Evolutionary conservation across 192 early-diverging fungal genomes (phyloP), one percentile per base, ranked within the genome.

Genomic region (Backusella liffmaniae): DNA sequence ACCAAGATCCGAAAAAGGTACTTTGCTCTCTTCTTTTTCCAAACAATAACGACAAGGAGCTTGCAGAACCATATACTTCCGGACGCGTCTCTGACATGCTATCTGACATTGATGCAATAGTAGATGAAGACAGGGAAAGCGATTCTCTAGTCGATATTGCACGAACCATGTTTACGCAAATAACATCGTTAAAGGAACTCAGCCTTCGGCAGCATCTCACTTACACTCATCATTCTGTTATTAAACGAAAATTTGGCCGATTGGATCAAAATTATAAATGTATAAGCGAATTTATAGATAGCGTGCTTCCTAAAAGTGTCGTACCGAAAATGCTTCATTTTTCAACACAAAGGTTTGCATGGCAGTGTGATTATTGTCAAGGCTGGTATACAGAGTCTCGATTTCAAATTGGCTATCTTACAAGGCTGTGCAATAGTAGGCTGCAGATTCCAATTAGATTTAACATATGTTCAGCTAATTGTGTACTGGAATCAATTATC

Each of bases 331-430:
- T 67, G n/a, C 39, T 75, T 13, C 69, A 39, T 10, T n/a, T 9
- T 3, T 37, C 26, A 10, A 23, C 66, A 1, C 7, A 51, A 0
- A 7, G 32, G 4, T 41, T 67, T 8, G 69, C 70, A 5, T 62
- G 56, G n/a, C 78, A 75, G 35, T 80, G 78, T 32, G 78, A 80
- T 36, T 66, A 26, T 10, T 80, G 78, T 21, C 35, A 41, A 0
- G 30, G 44, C 1, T 76, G 74, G 70, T 76, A 49, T 59, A 72
- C 53, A 5, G 18, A 49, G 4, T 76, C 65, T 15, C 41, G 16
- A 26, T 72, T 75, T n/a, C 74, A 80, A n/a, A 62, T 80, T 18
- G 78, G 67, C 9, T 75, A 76, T 36, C 49, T 80, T 15, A 70
- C 74, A 1, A 70, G 74, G 5, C 29, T 80, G 15, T 75, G 78